These are phyloP conservation scores for Xylaria sp. DNA, from an alignment of 2,329 filamentous ascomycete genomes.

Conservation along the genomic window DNA sequence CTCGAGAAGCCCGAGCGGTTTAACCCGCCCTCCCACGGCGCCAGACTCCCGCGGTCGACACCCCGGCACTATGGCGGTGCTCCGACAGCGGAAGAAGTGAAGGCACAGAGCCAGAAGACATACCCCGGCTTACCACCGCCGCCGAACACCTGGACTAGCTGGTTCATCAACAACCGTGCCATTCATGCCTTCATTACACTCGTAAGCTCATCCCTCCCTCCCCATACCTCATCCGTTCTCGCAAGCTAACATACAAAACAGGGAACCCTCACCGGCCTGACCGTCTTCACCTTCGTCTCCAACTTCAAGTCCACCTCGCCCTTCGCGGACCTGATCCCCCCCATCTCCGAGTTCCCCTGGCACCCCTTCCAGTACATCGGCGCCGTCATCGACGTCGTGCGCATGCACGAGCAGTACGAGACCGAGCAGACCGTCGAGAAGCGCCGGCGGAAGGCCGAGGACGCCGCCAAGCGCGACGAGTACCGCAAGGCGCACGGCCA, in stretches of 20 bases:
- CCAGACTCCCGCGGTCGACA: constrained; percentile 51
- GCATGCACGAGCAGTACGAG: constrained; percentile 68
- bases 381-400: constrained; percentile 65
- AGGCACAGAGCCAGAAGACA: constrained; percentile 60
- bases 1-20: constrained; percentile 87
- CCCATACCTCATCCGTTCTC: not conserved
- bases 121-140: constrained; percentile 91
- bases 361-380: constrained; percentile 64
- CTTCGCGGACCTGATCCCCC: constrained; percentile 72
- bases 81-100: constrained; percentile 59
- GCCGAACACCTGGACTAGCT: constrained; percentile 73
- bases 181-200: constrained; percentile 82
- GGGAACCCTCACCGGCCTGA: constrained; percentile 65
- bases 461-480: constrained; percentile 78
- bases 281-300: constrained; percentile 65
- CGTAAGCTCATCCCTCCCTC: constrained; percentile 45
- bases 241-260: constrained; percentile 25
- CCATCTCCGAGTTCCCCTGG: constrained; percentile 59
- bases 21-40: constrained; percentile 83
- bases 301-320: constrained; percentile 78
- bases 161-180: constrained; percentile 70
- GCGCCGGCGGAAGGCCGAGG: constrained; percentile 69
- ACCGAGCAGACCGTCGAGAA: constrained; percentile 64
- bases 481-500: constrained; percentile 84
- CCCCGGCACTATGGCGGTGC: constrained; percentile 71